Percentiles rank a stretch among this genome's conserved stretches.
phyloP scores from a whole-genome alignment of 2,329 filamentous ascomycete genomes.

The Microsporum audouinii region DNA sequence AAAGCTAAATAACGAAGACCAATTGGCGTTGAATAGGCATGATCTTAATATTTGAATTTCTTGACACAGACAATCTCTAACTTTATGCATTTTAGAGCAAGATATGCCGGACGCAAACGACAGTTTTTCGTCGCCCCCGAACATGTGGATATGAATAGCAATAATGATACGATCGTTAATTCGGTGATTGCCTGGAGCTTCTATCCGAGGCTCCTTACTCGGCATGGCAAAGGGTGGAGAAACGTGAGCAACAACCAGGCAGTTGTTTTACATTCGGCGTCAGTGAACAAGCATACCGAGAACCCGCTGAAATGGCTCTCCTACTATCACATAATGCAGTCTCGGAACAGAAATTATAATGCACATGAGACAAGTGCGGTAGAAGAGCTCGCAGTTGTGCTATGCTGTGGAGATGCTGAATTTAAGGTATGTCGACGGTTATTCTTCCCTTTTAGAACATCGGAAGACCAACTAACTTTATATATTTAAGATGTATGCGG shows the following conservation, averaged over 20 bases:
- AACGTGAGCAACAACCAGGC: constrained; percentile 89
- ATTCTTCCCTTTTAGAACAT: background rate
- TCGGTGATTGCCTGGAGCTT: constrained; percentile 88
- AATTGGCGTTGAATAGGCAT: constrained; percentile 54
- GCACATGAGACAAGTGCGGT: constrained; percentile 78
- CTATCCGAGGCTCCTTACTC: constrained; percentile 81
- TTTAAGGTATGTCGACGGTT: constrained; percentile 54
- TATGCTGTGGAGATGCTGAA: constrained; percentile 80
- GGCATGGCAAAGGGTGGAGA: constrained; percentile 75
- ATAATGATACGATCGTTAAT: constrained; percentile 66
- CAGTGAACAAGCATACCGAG: constrained; percentile 63
- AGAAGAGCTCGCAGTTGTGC: constrained; percentile 68
- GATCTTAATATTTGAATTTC: background rate
- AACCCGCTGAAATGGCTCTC: constrained; percentile 62
- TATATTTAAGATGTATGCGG: constrained; percentile 36
- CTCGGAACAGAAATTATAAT: constrained; percentile 65
- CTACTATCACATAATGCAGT: constrained; percentile 97
- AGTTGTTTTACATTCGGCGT: constrained; percentile 76
- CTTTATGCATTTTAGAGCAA: constrained; percentile 30
- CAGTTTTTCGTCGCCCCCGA: constrained; percentile 76
- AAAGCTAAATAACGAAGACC: constrained; percentile 60
- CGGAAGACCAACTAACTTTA: background rate
- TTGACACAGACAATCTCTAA: background rate
- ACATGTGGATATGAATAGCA: constrained; percentile 61
- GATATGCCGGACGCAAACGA: constrained; percentile 54